Conservation (phyloP, 1,284 basidiomycete genomes). For the Earliella scabrosa region DNA sequence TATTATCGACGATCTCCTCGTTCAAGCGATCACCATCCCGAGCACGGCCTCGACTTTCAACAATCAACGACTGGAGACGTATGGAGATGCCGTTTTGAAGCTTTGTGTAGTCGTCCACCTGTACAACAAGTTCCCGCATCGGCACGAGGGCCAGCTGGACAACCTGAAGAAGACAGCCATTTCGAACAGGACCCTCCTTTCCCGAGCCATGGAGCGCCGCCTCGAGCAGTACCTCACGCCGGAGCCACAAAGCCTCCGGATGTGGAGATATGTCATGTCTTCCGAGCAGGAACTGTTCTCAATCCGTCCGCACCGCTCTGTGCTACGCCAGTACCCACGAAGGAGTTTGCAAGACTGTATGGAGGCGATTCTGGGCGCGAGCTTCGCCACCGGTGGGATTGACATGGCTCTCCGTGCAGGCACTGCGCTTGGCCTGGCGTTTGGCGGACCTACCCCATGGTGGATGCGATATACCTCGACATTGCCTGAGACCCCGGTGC, state of each 20-base stretch:
- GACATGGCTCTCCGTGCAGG: constrained; percentile 69
- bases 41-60: constrained; percentile 62
- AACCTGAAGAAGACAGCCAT: constrained; percentile 64
- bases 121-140: constrained; percentile 72
- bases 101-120: constrained; percentile 76
- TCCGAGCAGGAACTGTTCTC: constrained; percentile 36
- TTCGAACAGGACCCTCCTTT: constrained; percentile 70
- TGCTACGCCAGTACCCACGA: constrained; percentile 53
- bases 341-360: constrained; percentile 84
- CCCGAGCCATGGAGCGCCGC: constrained; percentile 64
- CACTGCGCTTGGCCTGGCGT: constrained; percentile 63
- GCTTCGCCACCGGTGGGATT: constrained; percentile 73
- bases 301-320: constrained; percentile 31
- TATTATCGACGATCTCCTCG: constrained; percentile 58
- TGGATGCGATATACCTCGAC: constrained; percentile 49
- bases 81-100: constrained; percentile 84
- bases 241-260: constrained; percentile 56
- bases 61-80: constrained; percentile 84
- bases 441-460: constrained; percentile 74
- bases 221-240: constrained; percentile 67
- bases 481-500: constrained; percentile 37
- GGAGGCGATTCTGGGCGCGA: constrained; percentile 81
- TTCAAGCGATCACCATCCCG: constrained; percentile 78
- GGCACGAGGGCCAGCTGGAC: constrained; percentile 83
- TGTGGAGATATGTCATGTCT: constrained; percentile 62